phyloP scores from a whole-genome alignment of 257 asterid species.

The Nicotiana paniculata region DNA sequence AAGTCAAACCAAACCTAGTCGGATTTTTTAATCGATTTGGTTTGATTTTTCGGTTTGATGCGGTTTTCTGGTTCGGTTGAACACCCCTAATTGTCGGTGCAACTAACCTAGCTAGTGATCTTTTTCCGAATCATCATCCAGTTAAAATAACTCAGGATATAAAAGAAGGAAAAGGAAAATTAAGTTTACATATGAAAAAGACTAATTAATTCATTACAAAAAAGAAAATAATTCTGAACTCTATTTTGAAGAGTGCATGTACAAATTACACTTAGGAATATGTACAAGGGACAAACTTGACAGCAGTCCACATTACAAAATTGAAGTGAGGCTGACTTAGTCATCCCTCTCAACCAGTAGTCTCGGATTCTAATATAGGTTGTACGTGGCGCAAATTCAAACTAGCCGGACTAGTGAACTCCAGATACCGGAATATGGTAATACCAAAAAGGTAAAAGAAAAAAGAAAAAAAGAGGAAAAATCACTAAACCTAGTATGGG shows the following conservation, averaged over 20 bases:
- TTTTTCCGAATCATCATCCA: background rate
- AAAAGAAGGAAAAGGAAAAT: background rate
- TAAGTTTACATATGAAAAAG: too few species aligned
- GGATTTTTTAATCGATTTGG: too few species aligned
- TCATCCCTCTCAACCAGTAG: background rate
- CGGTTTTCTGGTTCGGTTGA: too few species aligned
- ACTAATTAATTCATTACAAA: too few species aligned
- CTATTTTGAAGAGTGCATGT: background rate
- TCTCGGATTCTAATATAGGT: background rate
- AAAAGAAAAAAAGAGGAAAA: background rate
- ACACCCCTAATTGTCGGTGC: background rate
- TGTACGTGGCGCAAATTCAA: background rate
- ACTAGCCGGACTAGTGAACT: background rate
- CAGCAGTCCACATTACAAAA: background rate
- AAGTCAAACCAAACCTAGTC: too few species aligned
- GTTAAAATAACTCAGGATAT: background rate
- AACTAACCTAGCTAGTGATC: background rate
- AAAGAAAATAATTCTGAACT: too few species aligned
- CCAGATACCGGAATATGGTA: background rate
- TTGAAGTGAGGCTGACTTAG: background rate
- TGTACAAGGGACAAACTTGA: background rate
- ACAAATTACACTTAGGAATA: background rate
- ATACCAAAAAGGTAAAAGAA: background rate
- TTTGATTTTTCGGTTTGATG: too few species aligned
- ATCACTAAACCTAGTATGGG: background rate